These are phyloP conservation scores for Teratosphaeria pseudoeucalypti DNA, from an alignment of 2,329 filamentous ascomycete species.

Conservation along the genomic window DNA sequence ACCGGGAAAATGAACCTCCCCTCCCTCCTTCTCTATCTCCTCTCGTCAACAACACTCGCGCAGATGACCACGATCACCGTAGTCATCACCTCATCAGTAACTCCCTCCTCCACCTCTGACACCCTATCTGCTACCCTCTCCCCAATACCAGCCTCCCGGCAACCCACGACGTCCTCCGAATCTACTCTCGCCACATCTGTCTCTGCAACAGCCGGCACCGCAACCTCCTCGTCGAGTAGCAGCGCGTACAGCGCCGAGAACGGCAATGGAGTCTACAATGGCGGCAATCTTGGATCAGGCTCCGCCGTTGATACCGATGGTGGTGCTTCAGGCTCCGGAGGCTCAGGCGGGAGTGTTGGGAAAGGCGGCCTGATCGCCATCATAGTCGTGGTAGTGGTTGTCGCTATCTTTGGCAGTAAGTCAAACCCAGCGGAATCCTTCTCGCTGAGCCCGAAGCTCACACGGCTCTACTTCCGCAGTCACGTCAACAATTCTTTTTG, in stretches of 20 bases:
- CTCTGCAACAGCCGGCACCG: not conserved
- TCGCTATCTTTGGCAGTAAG: constrained; percentile 56
- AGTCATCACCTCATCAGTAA: not conserved
- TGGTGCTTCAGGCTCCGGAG: constrained; percentile 55
- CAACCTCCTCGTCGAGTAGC: not conserved
- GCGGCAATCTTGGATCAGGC: not conserved
- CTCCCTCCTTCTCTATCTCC: not conserved
- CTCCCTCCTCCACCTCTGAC: not conserved
- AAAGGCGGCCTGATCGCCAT: constrained; percentile 64
- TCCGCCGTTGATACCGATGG: constrained; percentile 29
- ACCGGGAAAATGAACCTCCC: not conserved
- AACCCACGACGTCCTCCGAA: not conserved
- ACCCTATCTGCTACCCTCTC: not conserved
- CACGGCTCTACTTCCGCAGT: constrained; percentile 33
- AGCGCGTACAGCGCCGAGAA: not conserved
- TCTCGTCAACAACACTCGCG: not conserved
- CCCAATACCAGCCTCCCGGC: not conserved
- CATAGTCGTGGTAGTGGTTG: constrained; percentile 57
- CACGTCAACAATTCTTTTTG: constrained; percentile 58
- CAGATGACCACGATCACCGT: not conserved
- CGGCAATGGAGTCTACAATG: not conserved
- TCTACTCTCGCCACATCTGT: not conserved
- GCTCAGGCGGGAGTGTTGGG: constrained; percentile 49
- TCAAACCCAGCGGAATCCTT: constrained; percentile 8
- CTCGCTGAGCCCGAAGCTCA: constrained; percentile 16